Base-by-base conservation (phyloP, 108 stramenopile species). In the Pseudonitzschia delicatissima region DNA sequence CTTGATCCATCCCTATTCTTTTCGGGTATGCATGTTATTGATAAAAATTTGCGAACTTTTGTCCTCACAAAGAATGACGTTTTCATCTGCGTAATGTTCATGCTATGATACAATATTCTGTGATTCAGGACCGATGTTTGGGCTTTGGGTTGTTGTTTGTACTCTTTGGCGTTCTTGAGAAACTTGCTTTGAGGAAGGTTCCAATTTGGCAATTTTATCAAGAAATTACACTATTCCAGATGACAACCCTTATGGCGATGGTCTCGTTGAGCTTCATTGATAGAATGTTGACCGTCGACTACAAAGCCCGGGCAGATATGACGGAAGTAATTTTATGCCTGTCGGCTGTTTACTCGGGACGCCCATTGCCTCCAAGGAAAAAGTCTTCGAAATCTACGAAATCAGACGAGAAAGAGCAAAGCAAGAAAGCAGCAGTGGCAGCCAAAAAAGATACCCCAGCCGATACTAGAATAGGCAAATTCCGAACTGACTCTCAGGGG, bases 131-230 rank as follows among this genome's bases (percentile, higher is more conserved):
- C 95, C 6, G 97, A 98, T 73, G 85, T 98, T 26, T 98, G 97
- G 97, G 97, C 97, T 13, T 62, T 98, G 71, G 97, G 97, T 40
- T 94, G 93, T 69, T 89, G 92, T 49, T 76, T 96, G 32, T 96
- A 90, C 65, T 86, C 92, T 8, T 48, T 96, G 33, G 83, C 88
- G 28, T 96, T 83, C 68, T 68, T 93, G 20, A 68, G 82, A 58
- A 92, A 96, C n/a, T 77, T 95, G 94, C 64, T 98, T 98, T 67
- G 88, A 89, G 62, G 95, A 95, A 61, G 92, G 83, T 2, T 92
- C 92, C 66, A 94, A 91, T 72, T 82, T 98, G 6, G 97, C 92
- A 5, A 96, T 98, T 68, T 47, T 98, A 34, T 90, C 89, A 5
- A 67, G 82, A 45, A 92, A 92, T 45, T 92, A 90, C 65, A 91